Conservation (phyloP, 805 yeast species). For the Nakazawaea laoshanensis region DNA sequence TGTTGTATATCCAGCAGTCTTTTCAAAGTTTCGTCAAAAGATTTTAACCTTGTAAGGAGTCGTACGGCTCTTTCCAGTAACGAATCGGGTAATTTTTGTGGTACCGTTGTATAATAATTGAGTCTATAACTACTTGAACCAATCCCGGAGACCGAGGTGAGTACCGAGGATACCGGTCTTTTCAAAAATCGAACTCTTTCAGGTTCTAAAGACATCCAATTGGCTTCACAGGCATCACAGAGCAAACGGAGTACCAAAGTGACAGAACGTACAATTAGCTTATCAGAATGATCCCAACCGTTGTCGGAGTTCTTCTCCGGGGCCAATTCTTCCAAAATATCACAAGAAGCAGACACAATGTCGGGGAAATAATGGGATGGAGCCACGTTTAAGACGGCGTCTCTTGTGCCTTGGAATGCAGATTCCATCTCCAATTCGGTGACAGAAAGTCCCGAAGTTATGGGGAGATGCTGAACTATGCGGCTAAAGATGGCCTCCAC, state of each 20-base stretch:
- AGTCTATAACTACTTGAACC: conserved; percentile 24
- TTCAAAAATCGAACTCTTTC: conserved; percentile 13
- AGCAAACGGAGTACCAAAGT: conserved; percentile 28
- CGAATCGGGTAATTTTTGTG: conserved; percentile 19
- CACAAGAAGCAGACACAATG: conserved; percentile 18
- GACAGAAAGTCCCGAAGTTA: conserved; percentile 24
- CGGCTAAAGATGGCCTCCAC: conserved; percentile 26
- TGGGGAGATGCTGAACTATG: conserved; percentile 26
- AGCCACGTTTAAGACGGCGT: conserved; percentile 24
- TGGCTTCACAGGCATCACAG: conserved; percentile 28
- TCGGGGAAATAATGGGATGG: conserved; percentile 20
- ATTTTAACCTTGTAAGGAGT: conserved; percentile 10
- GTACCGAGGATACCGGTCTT: conserved; percentile 15
- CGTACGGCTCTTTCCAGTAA: conserved; percentile 15
- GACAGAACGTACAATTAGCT: conserved; percentile 23
- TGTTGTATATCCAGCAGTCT: conserved; percentile 12
- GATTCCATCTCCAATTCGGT: conserved; percentile 28
- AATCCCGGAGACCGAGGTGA: conserved; percentile 17
- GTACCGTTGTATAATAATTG: conserved; percentile 24
- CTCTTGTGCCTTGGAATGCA: conserved; percentile 23
- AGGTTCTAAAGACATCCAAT: conserved; percentile 28
- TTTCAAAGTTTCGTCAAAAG: conserved; percentile 9
- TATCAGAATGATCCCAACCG: conserved; percentile 18
- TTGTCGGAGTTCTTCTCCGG: no score
- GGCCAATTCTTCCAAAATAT: conserved; percentile 17